A percentile compares a stretch with the other conserved stretches of the same genome.
Conservation (phyloP, 306 rosid species). For the Dalbergia cultrata region DNA sequence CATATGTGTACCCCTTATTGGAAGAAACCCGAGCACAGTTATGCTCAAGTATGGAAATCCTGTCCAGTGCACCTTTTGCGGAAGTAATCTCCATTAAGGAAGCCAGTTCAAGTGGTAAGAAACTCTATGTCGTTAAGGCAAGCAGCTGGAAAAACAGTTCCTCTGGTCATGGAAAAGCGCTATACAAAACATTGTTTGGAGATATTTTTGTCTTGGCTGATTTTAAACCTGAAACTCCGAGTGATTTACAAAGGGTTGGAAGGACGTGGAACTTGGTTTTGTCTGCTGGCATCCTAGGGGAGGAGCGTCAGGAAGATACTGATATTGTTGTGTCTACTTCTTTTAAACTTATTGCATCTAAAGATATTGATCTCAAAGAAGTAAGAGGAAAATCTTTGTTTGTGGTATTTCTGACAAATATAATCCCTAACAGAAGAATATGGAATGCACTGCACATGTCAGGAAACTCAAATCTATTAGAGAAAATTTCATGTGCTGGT, state of each 20-base stretch:
- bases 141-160: slow-evolving; percentile 64
- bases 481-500: slow-evolving; percentile 49
- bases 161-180: slow-evolving; percentile 59
- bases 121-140: slow-evolving; percentile 53
- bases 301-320: slow-evolving; percentile 43
- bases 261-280: slow-evolving; percentile 62
- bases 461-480: slow-evolving; percentile 46
- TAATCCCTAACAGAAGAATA: slow-evolving; percentile 57
- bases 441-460: slow-evolving; percentile 68
- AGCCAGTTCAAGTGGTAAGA: slow-evolving; percentile 19
- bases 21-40: slow-evolving; percentile 75
- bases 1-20: slow-evolving; percentile 63
- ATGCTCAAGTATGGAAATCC: slow-evolving; percentile 62
- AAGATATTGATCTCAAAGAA: slow-evolving; percentile 43
- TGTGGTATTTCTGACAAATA: slow-evolving; percentile 62
- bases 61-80: slow-evolving; percentile 62
- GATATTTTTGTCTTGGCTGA: slow-evolving; percentile 70
- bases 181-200: slow-evolving; percentile 70
- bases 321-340: slow-evolving; percentile 41
- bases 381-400: slow-evolving; percentile 43
- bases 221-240: slow-evolving; percentile 59
- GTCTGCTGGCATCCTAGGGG: slow-evolving; percentile 53
- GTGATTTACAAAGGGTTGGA: slow-evolving; percentile 63
- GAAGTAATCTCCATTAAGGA: slow-evolving; percentile 53
- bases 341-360: slow-evolving; percentile 59